phyloP scores from a whole-genome alignment of 2,329 filamentous ascomycete genomes.

The Curvularia lunata region DNA sequence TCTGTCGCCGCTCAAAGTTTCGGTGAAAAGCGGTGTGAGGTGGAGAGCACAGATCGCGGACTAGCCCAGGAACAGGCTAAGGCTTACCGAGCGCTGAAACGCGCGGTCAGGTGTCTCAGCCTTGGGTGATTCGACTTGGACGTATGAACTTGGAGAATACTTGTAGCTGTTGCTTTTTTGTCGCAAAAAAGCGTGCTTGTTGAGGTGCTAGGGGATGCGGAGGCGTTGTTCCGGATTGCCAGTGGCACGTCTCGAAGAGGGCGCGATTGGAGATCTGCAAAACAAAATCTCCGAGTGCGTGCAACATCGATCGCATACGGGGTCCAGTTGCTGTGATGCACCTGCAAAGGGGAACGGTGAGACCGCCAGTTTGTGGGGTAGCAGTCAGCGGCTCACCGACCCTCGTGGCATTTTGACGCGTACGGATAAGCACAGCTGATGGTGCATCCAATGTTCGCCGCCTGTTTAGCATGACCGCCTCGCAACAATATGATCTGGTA shows the following conservation, averaged over 20 bases:
- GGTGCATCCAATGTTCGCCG: slow-evolving; percentile 4
- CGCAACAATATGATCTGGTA: background rate
- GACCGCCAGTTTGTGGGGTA: slow-evolving; percentile 28
- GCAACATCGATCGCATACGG: slow-evolving; percentile 14
- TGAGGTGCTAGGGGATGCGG: slow-evolving; percentile 5
- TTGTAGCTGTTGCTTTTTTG: background rate
- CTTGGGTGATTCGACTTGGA: slow-evolving; percentile 12
- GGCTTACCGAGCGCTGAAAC: slow-evolving; percentile 36
- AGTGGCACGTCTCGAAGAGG: slow-evolving; percentile 4
- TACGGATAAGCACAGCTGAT: slow-evolving; percentile 21
- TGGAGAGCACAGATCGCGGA: slow-evolving; percentile 42
- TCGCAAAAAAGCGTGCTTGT: slow-evolving; percentile 8
- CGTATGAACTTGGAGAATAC: slow-evolving; percentile 7
- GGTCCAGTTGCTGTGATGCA: slow-evolving; percentile 18
- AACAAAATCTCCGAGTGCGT: slow-evolving; percentile 17
- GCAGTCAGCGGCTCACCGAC: slow-evolving; percentile 23
- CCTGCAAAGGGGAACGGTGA: slow-evolving; percentile 22
- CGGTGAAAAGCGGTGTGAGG: slow-evolving; percentile 49
- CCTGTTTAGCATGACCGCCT: slow-evolving; percentile 4
- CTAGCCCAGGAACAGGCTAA: slow-evolving; percentile 39
- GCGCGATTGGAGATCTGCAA: slow-evolving; percentile 7
- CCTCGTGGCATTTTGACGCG: slow-evolving; percentile 19
- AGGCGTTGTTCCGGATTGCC: slow-evolving; percentile 1
- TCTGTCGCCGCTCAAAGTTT: slow-evolving; percentile 33
- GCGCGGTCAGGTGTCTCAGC: slow-evolving; percentile 45